A percentile compares a stretch with the other conserved stretches of the same genome.
Evolutionary conservation across 371 early-diverging fungal species (phyloP).

Genomic region (Sporodiniella umbellata): DNA sequence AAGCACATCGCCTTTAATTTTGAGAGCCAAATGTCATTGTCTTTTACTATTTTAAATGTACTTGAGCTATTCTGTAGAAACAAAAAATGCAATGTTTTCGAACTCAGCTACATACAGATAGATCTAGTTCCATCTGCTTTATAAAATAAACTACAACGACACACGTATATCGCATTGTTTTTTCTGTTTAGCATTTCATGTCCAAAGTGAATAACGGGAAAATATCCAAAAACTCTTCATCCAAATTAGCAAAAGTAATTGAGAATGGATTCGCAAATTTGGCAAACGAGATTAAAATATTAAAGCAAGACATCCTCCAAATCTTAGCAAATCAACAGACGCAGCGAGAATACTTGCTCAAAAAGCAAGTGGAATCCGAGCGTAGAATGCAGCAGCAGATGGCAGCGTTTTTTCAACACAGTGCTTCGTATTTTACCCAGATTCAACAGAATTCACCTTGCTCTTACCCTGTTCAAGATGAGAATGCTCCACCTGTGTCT

Average conservation of each 20-base stretch:
- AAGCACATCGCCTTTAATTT: too few relatives aligned
- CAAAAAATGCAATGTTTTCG: too few relatives aligned
- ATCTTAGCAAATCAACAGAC: neutral
- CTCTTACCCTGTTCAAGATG: neutral
- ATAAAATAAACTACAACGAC: too few relatives aligned
- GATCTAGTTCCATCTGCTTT: too few relatives aligned
- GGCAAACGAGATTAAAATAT: neutral
- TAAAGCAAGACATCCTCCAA: neutral
- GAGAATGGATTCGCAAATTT: neutral
- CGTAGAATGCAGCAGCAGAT: neutral
- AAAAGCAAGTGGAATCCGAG: neutral
- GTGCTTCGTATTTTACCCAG: neutral
- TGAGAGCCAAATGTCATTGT: too few relatives aligned
- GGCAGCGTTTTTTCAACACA: neutral
- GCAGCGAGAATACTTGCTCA: neutral
- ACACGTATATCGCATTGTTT: too few relatives aligned
- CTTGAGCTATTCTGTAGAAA: too few relatives aligned
- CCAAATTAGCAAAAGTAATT: neutral
- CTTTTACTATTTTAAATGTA: too few relatives aligned
- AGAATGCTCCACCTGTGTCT: neutral
- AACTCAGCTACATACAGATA: too few relatives aligned
- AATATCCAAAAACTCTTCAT: neutral
- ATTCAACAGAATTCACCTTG: neutral
- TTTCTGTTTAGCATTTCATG: too few relatives aligned
- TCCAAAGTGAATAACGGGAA: neutral